phyloP scores from a whole-genome alignment of 108 stramenopile species.

The Pseudonitzschia pungens region DNA sequence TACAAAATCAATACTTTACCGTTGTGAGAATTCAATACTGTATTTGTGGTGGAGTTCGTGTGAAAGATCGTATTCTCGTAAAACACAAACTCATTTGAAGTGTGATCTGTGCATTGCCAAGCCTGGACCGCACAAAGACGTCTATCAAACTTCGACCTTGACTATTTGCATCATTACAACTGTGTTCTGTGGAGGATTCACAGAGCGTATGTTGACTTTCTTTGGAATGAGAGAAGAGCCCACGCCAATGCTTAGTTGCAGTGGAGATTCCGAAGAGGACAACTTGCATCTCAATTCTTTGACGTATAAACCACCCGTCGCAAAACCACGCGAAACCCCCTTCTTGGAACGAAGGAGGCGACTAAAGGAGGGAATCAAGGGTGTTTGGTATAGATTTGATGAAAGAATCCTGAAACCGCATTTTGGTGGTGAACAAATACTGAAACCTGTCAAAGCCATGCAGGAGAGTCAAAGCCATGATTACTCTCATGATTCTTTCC shows the following conservation, averaged over 20 bases:
- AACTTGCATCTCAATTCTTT: conserved; percentile 25
- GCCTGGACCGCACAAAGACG: conserved; percentile 82
- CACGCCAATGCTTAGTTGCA: not conserved
- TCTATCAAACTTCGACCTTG: conserved; percentile 90
- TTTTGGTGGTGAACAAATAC: conserved; percentile 56
- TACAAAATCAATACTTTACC: not conserved
- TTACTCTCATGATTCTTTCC: not conserved
- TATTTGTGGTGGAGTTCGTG: too few relatives aligned
- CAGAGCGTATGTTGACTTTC: conserved; percentile 77
- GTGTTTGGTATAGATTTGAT: conserved; percentile 60
- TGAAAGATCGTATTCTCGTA: too few relatives aligned
- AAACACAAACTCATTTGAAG: not conserved
- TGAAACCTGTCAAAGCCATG: not conserved
- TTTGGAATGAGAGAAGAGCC: conserved; percentile 83
- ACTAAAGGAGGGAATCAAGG: conserved; percentile 46
- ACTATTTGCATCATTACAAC: conserved; percentile 96
- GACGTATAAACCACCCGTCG: conserved; percentile 27
- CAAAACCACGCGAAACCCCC: conserved; percentile 13
- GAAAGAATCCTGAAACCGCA: conserved; percentile 58
- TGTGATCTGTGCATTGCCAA: not conserved
- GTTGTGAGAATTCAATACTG: too few relatives aligned
- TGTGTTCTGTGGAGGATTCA: conserved; percentile 94
- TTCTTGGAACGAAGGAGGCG: conserved; percentile 16
- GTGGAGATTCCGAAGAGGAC: conserved; percentile 22
- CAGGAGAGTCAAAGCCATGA: not conserved